These are phyloP conservation scores for Asterophora parasitica DNA, from an alignment of 768 basidiomycete species.

Conservation along the genomic window DNA sequence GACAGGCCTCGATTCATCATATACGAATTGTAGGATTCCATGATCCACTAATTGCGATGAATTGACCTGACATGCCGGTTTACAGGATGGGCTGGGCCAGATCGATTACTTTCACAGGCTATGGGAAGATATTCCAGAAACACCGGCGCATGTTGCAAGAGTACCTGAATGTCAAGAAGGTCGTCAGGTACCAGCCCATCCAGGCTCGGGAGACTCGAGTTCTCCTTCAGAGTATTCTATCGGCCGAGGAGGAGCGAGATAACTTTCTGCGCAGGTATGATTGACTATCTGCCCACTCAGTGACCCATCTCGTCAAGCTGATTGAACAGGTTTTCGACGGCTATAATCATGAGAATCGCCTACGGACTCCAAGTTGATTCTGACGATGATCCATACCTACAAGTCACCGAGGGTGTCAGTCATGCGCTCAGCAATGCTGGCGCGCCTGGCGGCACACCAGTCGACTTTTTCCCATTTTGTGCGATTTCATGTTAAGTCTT, in stretches of 20 bases:
- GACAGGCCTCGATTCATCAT: conserved; percentile 23
- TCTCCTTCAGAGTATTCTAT: conserved; percentile 25
- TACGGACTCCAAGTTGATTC: conserved; percentile 29
- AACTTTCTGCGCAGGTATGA: conserved; percentile 1
- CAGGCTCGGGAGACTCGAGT: conserved; percentile 21
- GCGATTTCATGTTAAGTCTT: not conserved
- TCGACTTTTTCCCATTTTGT: conserved; percentile 21
- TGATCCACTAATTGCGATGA: not conserved
- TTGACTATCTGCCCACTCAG: not conserved
- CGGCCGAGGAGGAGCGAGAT: conserved; percentile 15
- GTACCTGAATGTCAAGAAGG: conserved; percentile 18
- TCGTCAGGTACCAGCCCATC: conserved; percentile 13
- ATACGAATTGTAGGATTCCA: conserved; percentile 13
- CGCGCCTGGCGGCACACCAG: conserved; percentile 16
- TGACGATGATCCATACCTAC: conserved; percentile 32
- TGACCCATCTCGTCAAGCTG: not conserved
- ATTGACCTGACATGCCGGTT: too few relatives aligned
- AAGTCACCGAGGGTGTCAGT: conserved; percentile 26
- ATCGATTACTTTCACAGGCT: conserved; percentile 10
- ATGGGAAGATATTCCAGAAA: conserved; percentile 21
- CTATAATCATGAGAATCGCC: conserved; percentile 22
- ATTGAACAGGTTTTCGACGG: conserved; percentile 5
- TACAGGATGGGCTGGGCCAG: conserved; percentile 11
- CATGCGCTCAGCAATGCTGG: conserved; percentile 19
- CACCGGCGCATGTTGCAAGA: conserved; percentile 24